Conservation (phyloP, 306 rosid genomes). For the Acacia acuminata region DNA sequence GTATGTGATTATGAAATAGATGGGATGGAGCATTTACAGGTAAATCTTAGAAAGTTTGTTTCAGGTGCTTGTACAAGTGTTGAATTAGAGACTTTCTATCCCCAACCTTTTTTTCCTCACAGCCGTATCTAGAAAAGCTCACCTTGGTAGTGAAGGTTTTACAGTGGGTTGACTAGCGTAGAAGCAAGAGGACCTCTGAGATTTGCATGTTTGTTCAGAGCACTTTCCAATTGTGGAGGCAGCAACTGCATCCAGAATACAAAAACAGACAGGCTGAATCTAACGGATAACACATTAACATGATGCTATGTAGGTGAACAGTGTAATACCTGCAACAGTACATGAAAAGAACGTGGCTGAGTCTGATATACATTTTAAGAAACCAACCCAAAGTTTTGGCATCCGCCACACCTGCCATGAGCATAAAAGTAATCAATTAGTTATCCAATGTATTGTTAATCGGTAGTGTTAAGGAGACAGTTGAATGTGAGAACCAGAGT, state of each 20-base stretch:
- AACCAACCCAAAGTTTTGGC: constrained; percentile 99
- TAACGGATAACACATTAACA: constrained; percentile 27
- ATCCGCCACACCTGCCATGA: constrained; percentile 86
- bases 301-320: neutral
- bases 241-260: constrained; percentile 68
- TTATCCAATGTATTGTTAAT: constrained; percentile 8
- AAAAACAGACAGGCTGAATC: neutral
- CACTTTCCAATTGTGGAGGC: constrained; percentile 81
- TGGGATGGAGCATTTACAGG: neutral
- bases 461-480: neutral
- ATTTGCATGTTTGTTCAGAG: constrained; percentile 75
- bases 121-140: constrained; percentile 31
- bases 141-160: constrained; percentile 80
- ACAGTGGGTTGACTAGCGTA: constrained; percentile 79
- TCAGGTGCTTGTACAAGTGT: too few species aligned
- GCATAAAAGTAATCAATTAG: constrained; percentile 36
- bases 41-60: neutral
- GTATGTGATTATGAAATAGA: neutral
- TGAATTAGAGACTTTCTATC: neutral
- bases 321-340: constrained; percentile 74
- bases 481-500: constrained; percentile 1
- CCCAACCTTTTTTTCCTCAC: neutral
- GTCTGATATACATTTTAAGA: constrained; percentile 96
- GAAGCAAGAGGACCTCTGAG: constrained; percentile 79
- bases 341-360: constrained; percentile 93